These are phyloP conservation scores for Colletotrichum shisoi DNA, from an alignment of 2,329 filamentous ascomycete species.

Conservation along the genomic window DNA sequence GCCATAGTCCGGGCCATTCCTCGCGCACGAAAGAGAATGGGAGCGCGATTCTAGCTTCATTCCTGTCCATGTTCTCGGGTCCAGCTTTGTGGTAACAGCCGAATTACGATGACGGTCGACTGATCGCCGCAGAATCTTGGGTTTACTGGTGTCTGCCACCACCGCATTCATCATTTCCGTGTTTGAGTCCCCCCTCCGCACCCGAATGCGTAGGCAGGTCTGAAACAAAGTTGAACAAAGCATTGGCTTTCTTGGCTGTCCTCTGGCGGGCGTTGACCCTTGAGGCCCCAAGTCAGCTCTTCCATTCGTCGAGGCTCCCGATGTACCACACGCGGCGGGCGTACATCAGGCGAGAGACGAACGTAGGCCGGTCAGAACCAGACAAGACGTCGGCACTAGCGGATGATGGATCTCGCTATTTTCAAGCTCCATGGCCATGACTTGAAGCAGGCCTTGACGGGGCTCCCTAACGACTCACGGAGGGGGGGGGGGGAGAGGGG, in stretches of 20 bases:
- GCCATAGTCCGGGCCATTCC: neutral
- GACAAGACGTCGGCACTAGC: too few species aligned
- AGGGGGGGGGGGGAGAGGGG: too few species aligned
- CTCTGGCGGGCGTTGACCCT: neutral
- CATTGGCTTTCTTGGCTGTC: neutral
- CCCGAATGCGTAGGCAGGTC: neutral
- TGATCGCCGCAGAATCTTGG: neutral
- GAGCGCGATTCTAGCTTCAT: neutral
- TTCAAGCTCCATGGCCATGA: too few species aligned
- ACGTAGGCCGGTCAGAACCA: neutral
- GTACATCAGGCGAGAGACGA: neutral
- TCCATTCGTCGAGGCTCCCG: neutral
- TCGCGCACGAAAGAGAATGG: neutral
- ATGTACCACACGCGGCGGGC: neutral
- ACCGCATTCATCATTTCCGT: neutral
- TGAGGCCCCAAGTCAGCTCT: too few species aligned
- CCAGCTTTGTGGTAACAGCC: neutral
- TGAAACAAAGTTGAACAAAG: neutral
- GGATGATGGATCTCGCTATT: too few species aligned
- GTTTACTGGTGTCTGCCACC: too few species aligned
- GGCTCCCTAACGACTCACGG: too few species aligned
- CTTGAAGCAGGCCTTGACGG: too few species aligned
- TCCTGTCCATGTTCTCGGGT: too few species aligned
- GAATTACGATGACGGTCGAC: neutral
- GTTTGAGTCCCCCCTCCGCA: neutral